A percentile compares a stretch with the other conserved stretches of the same genome.
These are phyloP conservation scores for Ceratocystis cubensis DNA, from an alignment of 2,329 filamentous ascomycete species.

Conservation along the genomic window DNA sequence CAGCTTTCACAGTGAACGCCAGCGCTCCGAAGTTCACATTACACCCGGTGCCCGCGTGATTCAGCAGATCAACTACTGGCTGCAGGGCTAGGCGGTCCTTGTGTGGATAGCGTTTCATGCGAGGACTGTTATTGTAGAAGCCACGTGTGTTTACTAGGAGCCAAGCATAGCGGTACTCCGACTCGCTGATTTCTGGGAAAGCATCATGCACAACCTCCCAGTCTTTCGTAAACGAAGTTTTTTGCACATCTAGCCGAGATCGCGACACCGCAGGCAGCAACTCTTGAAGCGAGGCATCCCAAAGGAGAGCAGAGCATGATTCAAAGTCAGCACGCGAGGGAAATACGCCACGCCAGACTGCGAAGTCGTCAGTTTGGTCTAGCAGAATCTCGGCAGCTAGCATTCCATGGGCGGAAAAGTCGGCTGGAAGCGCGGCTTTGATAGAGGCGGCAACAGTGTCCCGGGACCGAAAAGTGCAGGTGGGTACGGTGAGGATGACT, in stretches of 20 bases:
- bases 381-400: constrained; percentile 52
- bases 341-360: constrained; percentile 54
- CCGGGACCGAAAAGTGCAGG: constrained; percentile 50
- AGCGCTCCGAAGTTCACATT: constrained; percentile 37
- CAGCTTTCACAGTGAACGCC: constrained; percentile 44
- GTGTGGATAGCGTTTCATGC: constrained; percentile 32
- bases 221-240: constrained; percentile 31
- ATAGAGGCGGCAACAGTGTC: constrained; percentile 45
- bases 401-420: constrained; percentile 54
- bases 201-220: constrained; percentile 29
- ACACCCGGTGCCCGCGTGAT: constrained; percentile 40
- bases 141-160: constrained; percentile 50
- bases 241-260: constrained; percentile 42
- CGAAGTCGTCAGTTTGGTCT: constrained; percentile 30
- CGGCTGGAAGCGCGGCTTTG: constrained; percentile 37
- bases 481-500: constrained; percentile 52
- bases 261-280: constrained; percentile 36
- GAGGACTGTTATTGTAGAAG: constrained; percentile 44
- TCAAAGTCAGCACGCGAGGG: constrained; percentile 49
- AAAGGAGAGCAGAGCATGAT: constrained; percentile 36
- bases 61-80: constrained; percentile 64
- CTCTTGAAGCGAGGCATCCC: constrained; percentile 35
- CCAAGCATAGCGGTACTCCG: constrained; percentile 44
- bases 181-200: constrained; percentile 28
- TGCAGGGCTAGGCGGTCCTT: constrained; percentile 56